phyloP scores from a whole-genome alignment of 2,329 filamentous ascomycete genomes.

The Diplocarpon rosae region DNA sequence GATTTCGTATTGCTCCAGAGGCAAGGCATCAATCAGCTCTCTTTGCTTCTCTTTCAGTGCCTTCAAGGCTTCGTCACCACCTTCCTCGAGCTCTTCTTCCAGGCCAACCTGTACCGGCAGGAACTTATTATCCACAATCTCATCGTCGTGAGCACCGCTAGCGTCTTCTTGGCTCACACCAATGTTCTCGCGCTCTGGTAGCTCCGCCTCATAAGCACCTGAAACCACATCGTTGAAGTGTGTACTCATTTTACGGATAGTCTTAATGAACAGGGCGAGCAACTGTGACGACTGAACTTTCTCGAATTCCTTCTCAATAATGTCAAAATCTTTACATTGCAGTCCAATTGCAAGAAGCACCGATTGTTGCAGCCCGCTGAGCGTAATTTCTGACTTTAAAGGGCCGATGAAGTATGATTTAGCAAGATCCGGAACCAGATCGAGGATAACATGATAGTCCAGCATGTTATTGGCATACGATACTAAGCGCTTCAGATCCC shows the following conservation, averaged over 20 bases:
- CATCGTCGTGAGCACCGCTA: conserved; percentile 57
- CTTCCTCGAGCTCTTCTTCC: conserved; percentile 76
- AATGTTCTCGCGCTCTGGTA: conserved; percentile 47
- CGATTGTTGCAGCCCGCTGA: conserved; percentile 74
- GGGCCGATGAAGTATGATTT: conserved; percentile 75
- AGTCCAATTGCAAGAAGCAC: conserved; percentile 85
- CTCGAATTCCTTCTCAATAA: conserved; percentile 62
- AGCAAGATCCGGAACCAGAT: conserved; percentile 76
- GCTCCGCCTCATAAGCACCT: conserved; percentile 55
- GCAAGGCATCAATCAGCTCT: conserved; percentile 80
- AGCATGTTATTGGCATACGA: conserved; percentile 95
- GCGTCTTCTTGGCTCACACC: conserved; percentile 50
- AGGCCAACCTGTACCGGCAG: conserved; percentile 60
- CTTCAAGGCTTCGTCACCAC: conserved; percentile 62
- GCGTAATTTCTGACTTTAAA: conserved; percentile 52
- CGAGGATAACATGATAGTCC: conserved; percentile 94
- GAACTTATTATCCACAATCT: conserved; percentile 53
- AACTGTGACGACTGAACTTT: conserved; percentile 62
- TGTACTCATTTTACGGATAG: conserved; percentile 73
- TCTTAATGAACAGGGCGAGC: conserved; percentile 95
- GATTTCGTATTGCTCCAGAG: conserved; percentile 71
- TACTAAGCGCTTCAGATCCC: conserved; percentile 89
- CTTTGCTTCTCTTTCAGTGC: conserved; percentile 70
- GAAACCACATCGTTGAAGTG: conserved; percentile 69
- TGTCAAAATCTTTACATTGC: conserved; percentile 79